Base-by-base conservation (phyloP, 1,284 basidiomycete species). In the Veloporphyrellus conicus region DNA sequence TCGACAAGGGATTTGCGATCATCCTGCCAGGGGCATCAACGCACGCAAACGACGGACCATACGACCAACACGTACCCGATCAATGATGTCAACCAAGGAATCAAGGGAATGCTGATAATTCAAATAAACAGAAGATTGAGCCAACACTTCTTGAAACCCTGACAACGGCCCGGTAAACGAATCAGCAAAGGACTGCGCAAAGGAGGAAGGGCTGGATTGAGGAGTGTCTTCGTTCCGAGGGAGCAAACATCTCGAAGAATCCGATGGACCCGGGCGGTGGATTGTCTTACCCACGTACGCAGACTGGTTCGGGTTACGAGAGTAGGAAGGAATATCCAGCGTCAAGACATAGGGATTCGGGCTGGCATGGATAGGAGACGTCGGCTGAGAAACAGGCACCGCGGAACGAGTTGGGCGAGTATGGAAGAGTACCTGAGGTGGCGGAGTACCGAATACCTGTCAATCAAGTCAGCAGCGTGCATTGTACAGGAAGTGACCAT, bases 41-140 rank as follows among this genome's bases (percentile, higher is more conserved):
- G 12, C 27, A 12, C 29, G 12, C 12, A 18, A 3, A 43, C 32
- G 38, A 14, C n/a, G n/a, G 33, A 37, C n/a, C 22, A 44, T 12
- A 32, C 14, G 22, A 49, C 22, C 45, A 40, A 41, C 27, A 73
- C 80, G 52, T 62, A 89, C 87, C 56, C 82, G 71, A 62, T 87
- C 83, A 34, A 89, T 72, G 53, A 90, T 88, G 58, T 87, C 84
- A 49, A 77, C 74, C 45, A 90, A 70, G 18, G 87, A 88, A 54
- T 84, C 82, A 49, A 90, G 66, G 23, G 87, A 90, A 53, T 84
- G 79, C 48, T 87, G 80, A 59, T 87, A 89, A 55, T 88, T 83
- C 54, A 77, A 71, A 64, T 89, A 90, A 42, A 84, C 73, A 34
- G 75, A 62, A 3, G 81, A 81, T 36, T 52, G 57, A 18, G 51